These are phyloP conservation scores for Coniochaeta pulveracea DNA, from an alignment of 2,329 filamentous ascomycete species.

Conservation along the genomic window DNA sequence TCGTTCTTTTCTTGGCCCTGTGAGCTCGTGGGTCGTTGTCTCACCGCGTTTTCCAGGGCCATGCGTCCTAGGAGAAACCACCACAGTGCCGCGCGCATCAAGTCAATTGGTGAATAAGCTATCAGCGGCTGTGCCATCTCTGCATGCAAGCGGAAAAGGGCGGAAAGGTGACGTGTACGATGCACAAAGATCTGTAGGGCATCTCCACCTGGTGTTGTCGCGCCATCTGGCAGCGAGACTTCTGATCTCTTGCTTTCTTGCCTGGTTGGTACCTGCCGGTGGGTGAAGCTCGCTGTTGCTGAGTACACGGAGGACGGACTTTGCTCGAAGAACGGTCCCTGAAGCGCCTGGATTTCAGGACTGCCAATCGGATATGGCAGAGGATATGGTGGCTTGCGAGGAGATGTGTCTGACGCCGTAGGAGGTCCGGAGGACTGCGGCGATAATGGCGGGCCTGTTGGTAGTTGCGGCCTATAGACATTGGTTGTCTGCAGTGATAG, in stretches of 20 bases:
- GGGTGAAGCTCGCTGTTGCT: conserved; percentile 13
- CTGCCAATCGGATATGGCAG: no score
- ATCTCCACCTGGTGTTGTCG: conserved; percentile 42
- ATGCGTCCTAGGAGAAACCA: conserved; percentile 81
- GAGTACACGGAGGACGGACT: conserved; percentile 25
- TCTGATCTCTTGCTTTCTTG: conserved; percentile 15
- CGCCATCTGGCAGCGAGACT: conserved; percentile 29
- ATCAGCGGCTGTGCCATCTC: conserved; percentile 59
- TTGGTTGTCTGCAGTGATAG: no score
- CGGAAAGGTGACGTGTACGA: conserved; percentile 62
- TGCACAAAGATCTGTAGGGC: conserved; percentile 59
- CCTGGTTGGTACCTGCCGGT: conserved; percentile 13
- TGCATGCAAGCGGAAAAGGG: conserved; percentile 67
- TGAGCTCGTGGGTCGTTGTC: conserved; percentile 46
- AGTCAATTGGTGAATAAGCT: conserved; percentile 51
- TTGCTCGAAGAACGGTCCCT: conserved; percentile 19
- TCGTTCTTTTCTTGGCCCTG: conserved; percentile 42
- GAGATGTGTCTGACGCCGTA: conserved; percentile 4
- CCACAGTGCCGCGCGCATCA: conserved; percentile 68
- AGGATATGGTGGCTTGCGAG: background rate
- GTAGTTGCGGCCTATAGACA: background rate
- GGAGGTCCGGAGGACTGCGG: background rate
- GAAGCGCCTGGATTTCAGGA: conserved; percentile 10
- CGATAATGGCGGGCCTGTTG: no score
- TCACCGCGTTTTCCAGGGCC: conserved; percentile 60